A percentile compares a stretch with the other conserved stretches of the same genome.
Conservation (phyloP, 2,329 filamentous ascomycete species). For the Ophiosphaerella herpotricha region DNA sequence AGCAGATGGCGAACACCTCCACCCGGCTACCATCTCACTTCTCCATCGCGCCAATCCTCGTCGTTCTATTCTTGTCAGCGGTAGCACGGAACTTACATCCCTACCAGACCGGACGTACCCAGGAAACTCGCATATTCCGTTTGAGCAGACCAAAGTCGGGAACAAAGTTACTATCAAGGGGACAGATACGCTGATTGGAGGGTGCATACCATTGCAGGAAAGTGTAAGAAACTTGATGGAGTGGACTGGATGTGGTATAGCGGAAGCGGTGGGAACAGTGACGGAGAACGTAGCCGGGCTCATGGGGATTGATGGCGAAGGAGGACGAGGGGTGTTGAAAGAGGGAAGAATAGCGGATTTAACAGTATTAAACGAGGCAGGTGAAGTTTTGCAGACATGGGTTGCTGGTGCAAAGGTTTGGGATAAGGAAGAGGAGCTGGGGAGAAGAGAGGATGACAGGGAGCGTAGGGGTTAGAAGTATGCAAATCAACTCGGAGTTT, state of each 20-base stretch:
- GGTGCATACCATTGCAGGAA: slow-evolving; percentile 57
- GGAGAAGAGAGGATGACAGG: slow-evolving; percentile 32
- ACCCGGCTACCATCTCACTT: slow-evolving; percentile 55
- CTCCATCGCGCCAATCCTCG: slow-evolving; percentile 54
- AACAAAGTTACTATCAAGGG: slow-evolving; percentile 57
- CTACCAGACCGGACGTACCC: slow-evolving; percentile 58
- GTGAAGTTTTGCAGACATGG: slow-evolving; percentile 58
- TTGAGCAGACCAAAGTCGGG: slow-evolving; percentile 55
- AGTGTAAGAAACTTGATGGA: slow-evolving; percentile 55
- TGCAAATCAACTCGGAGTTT: too few species aligned
- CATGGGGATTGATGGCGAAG: slow-evolving; percentile 53
- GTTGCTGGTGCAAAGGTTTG: slow-evolving; percentile 54
- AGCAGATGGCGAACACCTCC: slow-evolving; percentile 59
- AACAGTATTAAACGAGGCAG: slow-evolving; percentile 53
- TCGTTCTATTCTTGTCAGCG: slow-evolving; percentile 58
- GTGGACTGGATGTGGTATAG: slow-evolving; percentile 54
- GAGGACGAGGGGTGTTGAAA: slow-evolving; percentile 50
- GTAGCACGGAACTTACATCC: slow-evolving; percentile 60
- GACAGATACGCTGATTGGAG: slow-evolving; percentile 60
- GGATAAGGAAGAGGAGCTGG: slow-evolving; percentile 44
- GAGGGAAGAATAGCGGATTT: slow-evolving; percentile 56
- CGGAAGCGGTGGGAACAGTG: slow-evolving; percentile 55
- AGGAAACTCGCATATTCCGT: slow-evolving; percentile 58
- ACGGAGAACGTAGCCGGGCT: slow-evolving; percentile 57
- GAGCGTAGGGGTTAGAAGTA: slow-evolving; percentile 28